Percentiles rank a stretch among this genome's conserved stretches.
These are phyloP conservation scores for Heterobasidion occidentale DNA, from an alignment of 1,284 basidiomycete genomes.

Conservation along the genomic window DNA sequence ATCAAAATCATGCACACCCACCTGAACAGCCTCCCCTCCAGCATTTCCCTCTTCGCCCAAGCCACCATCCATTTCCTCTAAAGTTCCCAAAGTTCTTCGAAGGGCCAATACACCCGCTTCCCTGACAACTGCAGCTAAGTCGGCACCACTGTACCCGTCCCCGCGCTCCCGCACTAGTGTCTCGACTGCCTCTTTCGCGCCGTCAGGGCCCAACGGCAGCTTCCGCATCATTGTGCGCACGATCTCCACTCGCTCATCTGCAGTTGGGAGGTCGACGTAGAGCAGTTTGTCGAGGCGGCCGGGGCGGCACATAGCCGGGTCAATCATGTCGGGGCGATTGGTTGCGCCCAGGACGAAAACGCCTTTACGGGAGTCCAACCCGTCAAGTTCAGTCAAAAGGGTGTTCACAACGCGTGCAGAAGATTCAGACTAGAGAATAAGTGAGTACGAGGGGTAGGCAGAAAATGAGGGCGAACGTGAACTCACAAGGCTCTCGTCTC, in stretches of 20 bases:
- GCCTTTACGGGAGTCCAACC: constrained; percentile 82
- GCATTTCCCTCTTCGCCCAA: constrained; percentile 5
- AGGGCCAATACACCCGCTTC: constrained; percentile 89
- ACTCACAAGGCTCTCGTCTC: constrained; percentile 84
- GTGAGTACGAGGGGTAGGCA: constrained; percentile 5
- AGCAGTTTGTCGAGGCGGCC: constrained; percentile 94
- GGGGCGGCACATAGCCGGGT: constrained; percentile 97
- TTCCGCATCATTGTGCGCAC: constrained; percentile 65
- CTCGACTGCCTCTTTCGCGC: constrained; percentile 30
- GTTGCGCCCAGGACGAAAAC: constrained; percentile 98
- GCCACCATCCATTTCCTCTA: constrained; percentile 45
- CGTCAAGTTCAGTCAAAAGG: constrained; percentile 92
- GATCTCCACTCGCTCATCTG: constrained; percentile 82
- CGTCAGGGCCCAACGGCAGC: constrained; percentile 53
- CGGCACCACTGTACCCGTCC: constrained; percentile 87
- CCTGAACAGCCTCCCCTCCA: constrained; percentile 26
- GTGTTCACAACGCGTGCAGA: constrained; percentile 98
- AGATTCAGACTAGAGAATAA: constrained; percentile 71
- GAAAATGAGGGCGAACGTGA: not conserved
- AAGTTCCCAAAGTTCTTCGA: constrained; percentile 56
- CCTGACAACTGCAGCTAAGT: constrained; percentile 79
- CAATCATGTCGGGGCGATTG: constrained; percentile 98
- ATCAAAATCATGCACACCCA: constrained; percentile 65
- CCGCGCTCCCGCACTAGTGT: constrained; percentile 51
- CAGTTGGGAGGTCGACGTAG: constrained; percentile 86